Base-by-base conservation (phyloP, 129 eudicot species). In the Pittosporum tobira region DNA sequence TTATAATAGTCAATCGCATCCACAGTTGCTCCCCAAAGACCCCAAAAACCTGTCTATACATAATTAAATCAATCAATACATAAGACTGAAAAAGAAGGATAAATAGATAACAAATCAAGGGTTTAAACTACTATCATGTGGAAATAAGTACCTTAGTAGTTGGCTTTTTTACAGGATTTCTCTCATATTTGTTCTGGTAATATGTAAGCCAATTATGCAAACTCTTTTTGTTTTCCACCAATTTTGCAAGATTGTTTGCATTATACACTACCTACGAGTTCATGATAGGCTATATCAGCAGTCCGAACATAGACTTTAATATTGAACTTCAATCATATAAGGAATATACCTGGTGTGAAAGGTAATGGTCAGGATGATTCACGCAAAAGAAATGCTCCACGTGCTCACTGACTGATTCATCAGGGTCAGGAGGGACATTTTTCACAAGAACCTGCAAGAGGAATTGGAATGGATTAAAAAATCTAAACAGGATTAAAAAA, bases 31-130 rank as follows among this genome's bases (percentile, higher is more conserved):
- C 99, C 99, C 90, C 90, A 91, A 59, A 81, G 91, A 59, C 99
- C 99, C 72, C 94, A 87, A 70, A 91, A 81, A 74, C 99, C 99
- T 91, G 96, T 74, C 99, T 91, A 87, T 79, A 85, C 50, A 63
- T 50, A 62, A 57, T 30, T 23, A 61, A 66, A 69, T 16, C 11
- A 8, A 55, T 19, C 11, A 21, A 55, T 6, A 38, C 28, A 36
- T 13, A 12, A 6, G 50, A 36, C 28, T 27, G 45, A 38, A 50
- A 58, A 5, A 46, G 43, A 14, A 64, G 26, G 63, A 13, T 26
- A 48, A 37, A 24, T 6, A 67, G n/a, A 29, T 48, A 14, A 20
- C 0, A 31, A 30, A 26, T 2, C 24, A 40, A 14, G n/a, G 2
- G 15, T 45, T n/a, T 45, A 3, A n/a, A 5, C 20, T 20, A 6